Percentiles rank a stretch among this genome's conserved stretches.
These are phyloP conservation scores for Plasmopara viticola DNA, from an alignment of 352 stramenopile genomes.

Conservation along the genomic window DNA sequence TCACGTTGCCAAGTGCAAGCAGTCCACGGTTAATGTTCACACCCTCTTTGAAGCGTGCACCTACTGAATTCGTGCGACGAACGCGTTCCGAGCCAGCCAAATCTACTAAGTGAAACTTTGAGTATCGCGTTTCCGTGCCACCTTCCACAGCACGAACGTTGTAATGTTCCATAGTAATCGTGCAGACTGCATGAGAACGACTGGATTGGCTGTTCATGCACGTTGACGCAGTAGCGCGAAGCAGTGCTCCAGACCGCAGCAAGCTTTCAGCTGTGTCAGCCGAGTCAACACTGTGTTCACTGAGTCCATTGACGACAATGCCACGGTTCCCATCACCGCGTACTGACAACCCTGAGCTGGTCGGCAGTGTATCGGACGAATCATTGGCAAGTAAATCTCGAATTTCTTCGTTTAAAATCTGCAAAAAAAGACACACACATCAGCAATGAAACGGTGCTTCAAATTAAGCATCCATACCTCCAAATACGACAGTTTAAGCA, in stretches of 20 bases:
- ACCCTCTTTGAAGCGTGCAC: conserved; percentile 87
- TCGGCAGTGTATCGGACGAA: conserved; percentile 7
- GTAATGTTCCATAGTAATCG: conserved; percentile 74
- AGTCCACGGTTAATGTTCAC: conserved; percentile 93
- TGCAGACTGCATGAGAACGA: conserved; percentile 88
- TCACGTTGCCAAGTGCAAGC: conserved; percentile 93
- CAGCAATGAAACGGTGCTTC: not conserved
- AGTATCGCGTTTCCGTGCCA: conserved; percentile 37
- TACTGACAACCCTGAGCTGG: conserved; percentile 44
- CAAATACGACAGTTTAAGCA: conserved; percentile 69
- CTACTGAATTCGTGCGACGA: conserved; percentile 83
- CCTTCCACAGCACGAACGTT: conserved; percentile 20
- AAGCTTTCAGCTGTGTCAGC: conserved; percentile 37
- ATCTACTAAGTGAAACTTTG: conserved; percentile 94
- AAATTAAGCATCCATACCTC: conserved; percentile 26
- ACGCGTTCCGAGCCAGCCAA: conserved; percentile 92
- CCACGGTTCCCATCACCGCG: conserved; percentile 88
- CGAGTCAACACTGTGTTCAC: conserved; percentile 62
- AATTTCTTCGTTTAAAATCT: conserved; percentile 98
- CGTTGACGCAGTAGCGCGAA: conserved; percentile 58
- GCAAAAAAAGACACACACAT: conserved; percentile 1
- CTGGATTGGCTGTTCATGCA: conserved; percentile 74
- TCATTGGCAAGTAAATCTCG: conserved; percentile 82
- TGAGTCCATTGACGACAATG: conserved; percentile 83
- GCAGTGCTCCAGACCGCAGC: conserved; percentile 36